phyloP scores from a whole-genome alignment of 164 flowering plant species.

The Vitis rotundifolia region DNA sequence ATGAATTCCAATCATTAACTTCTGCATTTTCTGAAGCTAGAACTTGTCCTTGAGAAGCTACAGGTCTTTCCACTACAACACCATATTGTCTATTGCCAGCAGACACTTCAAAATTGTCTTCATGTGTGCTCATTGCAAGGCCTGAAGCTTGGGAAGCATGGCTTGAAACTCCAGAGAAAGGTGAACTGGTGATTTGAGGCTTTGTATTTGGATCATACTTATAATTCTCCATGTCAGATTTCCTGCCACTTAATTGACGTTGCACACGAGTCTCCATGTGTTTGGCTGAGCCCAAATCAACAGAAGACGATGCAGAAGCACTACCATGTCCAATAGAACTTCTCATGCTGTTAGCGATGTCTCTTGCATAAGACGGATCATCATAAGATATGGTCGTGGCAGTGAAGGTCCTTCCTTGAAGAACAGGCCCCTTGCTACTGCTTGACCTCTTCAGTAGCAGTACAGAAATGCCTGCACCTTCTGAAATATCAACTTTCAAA shows the following conservation, averaged over 20 bases:
- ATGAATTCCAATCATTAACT: constrained; percentile 18
- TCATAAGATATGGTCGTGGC: constrained; percentile 61
- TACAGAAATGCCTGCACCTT: constrained; percentile 75
- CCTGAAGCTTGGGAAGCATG: constrained; percentile 36
- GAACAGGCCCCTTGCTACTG: constrained; percentile 72
- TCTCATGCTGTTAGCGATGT: constrained; percentile 58
- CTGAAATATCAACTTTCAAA: constrained; percentile 46
- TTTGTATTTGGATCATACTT: constrained; percentile 38
- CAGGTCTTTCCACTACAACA: constrained; percentile 19
- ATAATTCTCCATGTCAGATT: constrained; percentile 53
- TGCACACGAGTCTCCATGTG: constrained; percentile 57
- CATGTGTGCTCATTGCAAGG: constrained; percentile 35
- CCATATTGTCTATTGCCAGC: constrained; percentile 27
- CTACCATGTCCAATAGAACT: constrained; percentile 71
- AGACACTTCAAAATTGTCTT: constrained; percentile 39
- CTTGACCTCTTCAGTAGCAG: constrained; percentile 68
- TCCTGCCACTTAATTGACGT: constrained; percentile 62
- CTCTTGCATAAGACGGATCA: constrained; percentile 69
- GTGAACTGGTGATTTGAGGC: constrained; percentile 44
- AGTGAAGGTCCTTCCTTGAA: constrained; percentile 64
- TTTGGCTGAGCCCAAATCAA: constrained; percentile 64
- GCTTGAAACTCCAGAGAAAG: constrained; percentile 53
- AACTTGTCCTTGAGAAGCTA: constrained; percentile 23
- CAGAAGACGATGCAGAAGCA: constrained; percentile 72
- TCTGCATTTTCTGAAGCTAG: constrained; percentile 32